phyloP scores from a whole-genome alignment of 169 alveolate species.

The Plasmodium billcollinsi region DNA sequence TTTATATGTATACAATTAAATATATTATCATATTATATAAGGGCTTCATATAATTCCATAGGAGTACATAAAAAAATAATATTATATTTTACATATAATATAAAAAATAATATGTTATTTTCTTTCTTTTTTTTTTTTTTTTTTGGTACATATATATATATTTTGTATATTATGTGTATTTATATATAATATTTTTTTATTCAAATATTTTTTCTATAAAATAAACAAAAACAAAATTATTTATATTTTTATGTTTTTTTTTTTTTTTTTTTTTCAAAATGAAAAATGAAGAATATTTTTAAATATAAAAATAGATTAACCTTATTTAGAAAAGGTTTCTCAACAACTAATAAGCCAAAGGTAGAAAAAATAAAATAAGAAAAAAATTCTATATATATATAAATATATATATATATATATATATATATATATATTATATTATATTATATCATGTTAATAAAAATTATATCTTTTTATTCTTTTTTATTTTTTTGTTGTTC shows the following conservation, averaged over 20 bases:
- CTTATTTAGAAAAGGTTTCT: constrained; percentile 16
- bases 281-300: constrained; percentile 48
- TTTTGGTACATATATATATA: no score
- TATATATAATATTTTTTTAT: no score
- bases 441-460: not conserved
- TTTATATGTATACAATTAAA: no score
- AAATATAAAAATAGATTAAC: constrained; percentile 23
- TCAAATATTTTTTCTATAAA: not conserved
- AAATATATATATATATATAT: not conserved
- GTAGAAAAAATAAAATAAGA: constrained; percentile 14
- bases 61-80: no score
- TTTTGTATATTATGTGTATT: no score
- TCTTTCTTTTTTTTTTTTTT: no score
- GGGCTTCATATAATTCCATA: no score
- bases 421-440: not conserved
- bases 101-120: no score
- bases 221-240: not conserved
- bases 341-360: constrained; percentile 31
- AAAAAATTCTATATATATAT: constrained; percentile 3
- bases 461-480: not conserved
- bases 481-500: no score
- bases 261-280: not conserved
- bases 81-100: no score
- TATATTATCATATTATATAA: no score
- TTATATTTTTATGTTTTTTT: no score